phyloP scores from a whole-genome alignment of 192 early-diverging fungal species.

The Coemansia sp. region DNA sequence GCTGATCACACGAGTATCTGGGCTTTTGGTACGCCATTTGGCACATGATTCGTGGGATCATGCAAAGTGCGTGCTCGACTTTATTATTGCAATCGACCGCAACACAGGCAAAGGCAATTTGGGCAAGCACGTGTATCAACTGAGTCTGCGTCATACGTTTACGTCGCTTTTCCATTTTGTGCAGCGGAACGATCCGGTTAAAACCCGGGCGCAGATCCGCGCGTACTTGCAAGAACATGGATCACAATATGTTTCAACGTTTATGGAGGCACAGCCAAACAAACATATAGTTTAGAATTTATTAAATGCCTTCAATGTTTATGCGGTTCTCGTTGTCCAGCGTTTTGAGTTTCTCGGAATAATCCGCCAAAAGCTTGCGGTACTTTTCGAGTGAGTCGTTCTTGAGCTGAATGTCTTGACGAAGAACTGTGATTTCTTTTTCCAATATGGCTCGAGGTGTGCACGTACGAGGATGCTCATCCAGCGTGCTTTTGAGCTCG shows the following conservation, averaged over 20 bases:
- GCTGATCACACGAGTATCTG: conserved; percentile 3
- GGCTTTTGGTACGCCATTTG: conserved; percentile 21
- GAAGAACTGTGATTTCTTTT: conserved; percentile 33
- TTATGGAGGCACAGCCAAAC: background rate
- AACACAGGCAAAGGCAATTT: conserved; percentile 1
- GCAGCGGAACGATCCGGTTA: background rate
- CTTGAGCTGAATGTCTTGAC: conserved; percentile 35
- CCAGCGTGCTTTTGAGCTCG: conserved; percentile 28
- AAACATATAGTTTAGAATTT: background rate
- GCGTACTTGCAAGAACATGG: conserved; percentile 10
- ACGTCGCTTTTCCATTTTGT: background rate
- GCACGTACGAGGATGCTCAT: conserved; percentile 10
- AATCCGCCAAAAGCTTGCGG: conserved; percentile 9
- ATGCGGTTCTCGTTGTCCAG: conserved; percentile 23
- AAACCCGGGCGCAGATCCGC: background rate
- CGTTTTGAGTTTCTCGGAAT: conserved; percentile 6
- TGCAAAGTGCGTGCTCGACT: conserved; percentile 18
- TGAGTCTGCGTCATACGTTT: conserved; percentile 10
- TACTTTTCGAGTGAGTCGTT: conserved; percentile 32
- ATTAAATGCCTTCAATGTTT: conserved; percentile 6
- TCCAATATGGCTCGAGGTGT: conserved; percentile 1
- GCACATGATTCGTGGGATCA: conserved; percentile 13
- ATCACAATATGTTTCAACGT: conserved; percentile 1
- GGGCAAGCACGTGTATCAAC: background rate
- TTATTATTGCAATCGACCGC: conserved; percentile 21